A percentile compares a stretch with the other conserved stretches of the same genome.
Evolutionary conservation across 192 early-diverging fungal species (phyloP).

Genomic region (Fimicolochytrium jonesii): DNA sequence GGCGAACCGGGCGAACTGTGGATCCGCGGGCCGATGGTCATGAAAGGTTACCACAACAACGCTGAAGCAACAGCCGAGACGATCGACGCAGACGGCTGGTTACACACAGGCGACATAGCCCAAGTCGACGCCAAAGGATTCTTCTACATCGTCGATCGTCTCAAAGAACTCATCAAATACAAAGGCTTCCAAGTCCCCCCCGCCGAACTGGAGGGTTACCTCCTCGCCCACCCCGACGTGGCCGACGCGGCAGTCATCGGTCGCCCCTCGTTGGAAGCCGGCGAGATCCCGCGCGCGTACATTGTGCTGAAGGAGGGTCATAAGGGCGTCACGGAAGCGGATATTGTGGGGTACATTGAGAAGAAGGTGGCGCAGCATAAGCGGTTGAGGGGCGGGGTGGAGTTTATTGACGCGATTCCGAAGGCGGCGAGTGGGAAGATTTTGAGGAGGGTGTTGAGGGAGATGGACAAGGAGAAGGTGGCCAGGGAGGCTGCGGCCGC

Average conservation of each 20-base stretch:
- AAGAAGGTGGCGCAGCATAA: slow-evolving; percentile 68
- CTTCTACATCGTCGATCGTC: slow-evolving; percentile 69
- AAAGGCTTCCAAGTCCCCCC: slow-evolving; percentile 83
- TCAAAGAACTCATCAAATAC: slow-evolving; percentile 93
- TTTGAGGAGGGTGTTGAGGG: slow-evolving; percentile 67
- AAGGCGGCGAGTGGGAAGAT: slow-evolving; percentile 82
- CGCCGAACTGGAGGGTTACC: slow-evolving; percentile 76
- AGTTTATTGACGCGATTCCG: slow-evolving; percentile 66
- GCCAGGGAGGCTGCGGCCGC: background rate
- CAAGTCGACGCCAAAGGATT: slow-evolving; percentile 58
- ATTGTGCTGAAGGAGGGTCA: slow-evolving; percentile 56
- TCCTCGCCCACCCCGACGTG: slow-evolving; percentile 67
- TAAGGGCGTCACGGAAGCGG: slow-evolving; percentile 33
- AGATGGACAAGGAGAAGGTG: slow-evolving; percentile 10
- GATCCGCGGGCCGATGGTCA: slow-evolving; percentile 82
- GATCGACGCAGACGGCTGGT: slow-evolving; percentile 68
- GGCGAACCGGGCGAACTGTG: slow-evolving; percentile 76
- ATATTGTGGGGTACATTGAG: slow-evolving; percentile 57
- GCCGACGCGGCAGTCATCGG: slow-evolving; percentile 48
- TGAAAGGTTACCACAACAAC: slow-evolving; percentile 85
- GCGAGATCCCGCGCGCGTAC: slow-evolving; percentile 75
- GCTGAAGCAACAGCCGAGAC: slow-evolving; percentile 54
- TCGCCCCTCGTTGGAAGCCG: slow-evolving; percentile 29
- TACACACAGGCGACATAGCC: slow-evolving; percentile 78
- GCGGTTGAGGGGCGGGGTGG: slow-evolving; percentile 72